These are phyloP conservation scores for Hypoxylon sp. DNA, from an alignment of 2,329 filamentous ascomycete genomes.

Conservation along the genomic window DNA sequence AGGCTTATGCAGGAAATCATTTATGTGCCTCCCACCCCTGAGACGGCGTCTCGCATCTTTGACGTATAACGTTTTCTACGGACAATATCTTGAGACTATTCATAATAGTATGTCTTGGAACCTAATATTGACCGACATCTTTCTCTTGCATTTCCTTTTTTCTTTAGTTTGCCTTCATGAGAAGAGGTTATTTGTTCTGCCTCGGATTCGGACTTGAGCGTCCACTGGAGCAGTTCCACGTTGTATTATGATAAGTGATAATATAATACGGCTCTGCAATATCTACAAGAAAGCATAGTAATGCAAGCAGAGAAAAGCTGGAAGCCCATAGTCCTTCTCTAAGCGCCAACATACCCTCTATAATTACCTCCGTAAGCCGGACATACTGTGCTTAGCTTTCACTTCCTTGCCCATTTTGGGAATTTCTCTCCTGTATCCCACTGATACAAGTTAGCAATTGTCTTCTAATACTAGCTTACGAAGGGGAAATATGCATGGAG, in stretches of 20 bases:
- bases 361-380: background rate
- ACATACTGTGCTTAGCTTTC: background rate
- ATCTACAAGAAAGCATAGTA: background rate
- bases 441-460: slow-evolving; percentile 21
- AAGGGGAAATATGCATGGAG: background rate
- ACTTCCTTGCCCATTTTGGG: slow-evolving; percentile 14
- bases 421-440: slow-evolving; percentile 40
- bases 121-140: background rate
- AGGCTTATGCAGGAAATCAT: background rate
- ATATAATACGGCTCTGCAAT: background rate
- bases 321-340: background rate
- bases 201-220: background rate
- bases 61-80: background rate
- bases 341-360: background rate
- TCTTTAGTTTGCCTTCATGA: background rate
- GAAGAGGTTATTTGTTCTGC: background rate
- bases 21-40: background rate
- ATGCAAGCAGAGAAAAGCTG: background rate
- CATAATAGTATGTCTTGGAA: background rate
- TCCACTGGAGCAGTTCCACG: background rate
- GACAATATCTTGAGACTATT: background rate
- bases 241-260: background rate
- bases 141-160: background rate
- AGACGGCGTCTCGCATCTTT: slow-evolving; percentile 6
- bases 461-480: background rate